These are phyloP conservation scores for Tylopilus vinaceipallidus DNA, from an alignment of 768 basidiomycete species.

Conservation along the genomic window DNA sequence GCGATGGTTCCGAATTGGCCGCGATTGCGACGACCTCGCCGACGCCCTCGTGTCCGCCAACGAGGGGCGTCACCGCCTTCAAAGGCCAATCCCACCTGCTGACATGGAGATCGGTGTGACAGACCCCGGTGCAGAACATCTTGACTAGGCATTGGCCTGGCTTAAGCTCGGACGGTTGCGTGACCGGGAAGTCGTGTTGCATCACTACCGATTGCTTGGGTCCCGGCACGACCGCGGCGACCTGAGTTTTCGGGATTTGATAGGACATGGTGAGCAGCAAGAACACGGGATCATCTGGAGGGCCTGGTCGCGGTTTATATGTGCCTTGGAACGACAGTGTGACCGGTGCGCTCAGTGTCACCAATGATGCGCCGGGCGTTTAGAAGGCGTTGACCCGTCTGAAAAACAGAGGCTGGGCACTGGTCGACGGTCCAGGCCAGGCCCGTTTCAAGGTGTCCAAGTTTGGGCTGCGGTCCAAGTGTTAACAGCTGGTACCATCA, in stretches of 20 bases:
- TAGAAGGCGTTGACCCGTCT: no score
- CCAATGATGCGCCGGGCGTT: no score
- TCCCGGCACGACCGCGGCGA: conserved; percentile 38
- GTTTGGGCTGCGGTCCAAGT: no score
- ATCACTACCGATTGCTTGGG: conserved; percentile 33
- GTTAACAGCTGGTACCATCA: no score
- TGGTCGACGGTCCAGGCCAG: no score
- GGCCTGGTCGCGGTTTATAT: no score
- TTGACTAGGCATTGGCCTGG: conserved; percentile 77
- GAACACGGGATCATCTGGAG: conserved; percentile 70
- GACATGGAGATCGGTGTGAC: conserved; percentile 82
- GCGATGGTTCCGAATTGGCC: conserved; percentile 51
- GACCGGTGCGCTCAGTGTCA: no score
- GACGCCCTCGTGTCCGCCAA: conserved; percentile 86
- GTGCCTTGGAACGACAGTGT: no score
- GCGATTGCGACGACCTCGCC: conserved; percentile 81
- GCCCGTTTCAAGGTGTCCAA: no score
- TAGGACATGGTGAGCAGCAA: conserved; percentile 47
- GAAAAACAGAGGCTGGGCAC: no score
- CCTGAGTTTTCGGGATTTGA: conserved; percentile 41
- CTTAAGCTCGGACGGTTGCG: conserved; percentile 49
- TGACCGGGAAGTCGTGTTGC: conserved; percentile 45
- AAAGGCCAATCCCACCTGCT: conserved; percentile 80
- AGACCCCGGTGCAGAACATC: conserved; percentile 77
- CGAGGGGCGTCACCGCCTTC: conserved; percentile 57